Percentiles rank a stretch among this genome's conserved stretches.
phyloP scores from a whole-genome alignment of 2,329 filamentous ascomycete species.

The Phialophora tarda region DNA sequence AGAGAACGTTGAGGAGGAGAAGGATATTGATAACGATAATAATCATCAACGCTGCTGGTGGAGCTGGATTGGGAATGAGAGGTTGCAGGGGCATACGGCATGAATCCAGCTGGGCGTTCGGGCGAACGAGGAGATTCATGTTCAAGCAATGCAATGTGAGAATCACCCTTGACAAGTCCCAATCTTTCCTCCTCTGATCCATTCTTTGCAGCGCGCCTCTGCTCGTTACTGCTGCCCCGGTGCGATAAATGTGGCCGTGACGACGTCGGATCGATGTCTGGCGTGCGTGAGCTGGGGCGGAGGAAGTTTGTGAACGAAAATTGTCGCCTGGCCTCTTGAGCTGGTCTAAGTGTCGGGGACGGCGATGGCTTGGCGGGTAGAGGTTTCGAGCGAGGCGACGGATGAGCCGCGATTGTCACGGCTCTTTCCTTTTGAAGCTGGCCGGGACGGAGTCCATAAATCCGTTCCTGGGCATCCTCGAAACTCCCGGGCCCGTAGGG shows the following conservation, averaged over 20 bases:
- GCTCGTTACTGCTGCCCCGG: conserved; percentile 37
- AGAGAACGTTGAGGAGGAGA: conserved; percentile 30
- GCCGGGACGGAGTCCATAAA: conserved; percentile 57
- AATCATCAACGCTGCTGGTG: conserved; percentile 28
- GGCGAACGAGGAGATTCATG: conserved; percentile 33
- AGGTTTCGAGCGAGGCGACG: conserved; percentile 38
- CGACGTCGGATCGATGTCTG: conserved; percentile 29
- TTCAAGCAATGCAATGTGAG: conserved; percentile 40
- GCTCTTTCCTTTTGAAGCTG: conserved; percentile 46
- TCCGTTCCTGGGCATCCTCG: conserved; percentile 49
- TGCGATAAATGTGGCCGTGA: conserved; percentile 36
- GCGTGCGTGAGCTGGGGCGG: conserved; percentile 52
- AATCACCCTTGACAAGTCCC: conserved; percentile 80
- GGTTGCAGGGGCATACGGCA: conserved; percentile 17
- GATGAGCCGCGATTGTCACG: conserved; percentile 18
- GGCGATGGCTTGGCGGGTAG: conserved; percentile 35
- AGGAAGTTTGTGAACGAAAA: conserved; percentile 95
- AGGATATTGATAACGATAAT: conserved; percentile 32
- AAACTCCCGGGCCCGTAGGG: conserved; percentile 40
- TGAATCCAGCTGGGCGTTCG: conserved; percentile 26
- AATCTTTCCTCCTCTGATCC: conserved; percentile 82
- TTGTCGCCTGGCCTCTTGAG: conserved; percentile 66
- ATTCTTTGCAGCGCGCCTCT: conserved; percentile 49
- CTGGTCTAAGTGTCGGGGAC: conserved; percentile 29
- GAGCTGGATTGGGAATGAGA: conserved; percentile 31